Base-by-base conservation (phyloP, 805 yeast species). In the Clavispora phyllophila region DNA sequence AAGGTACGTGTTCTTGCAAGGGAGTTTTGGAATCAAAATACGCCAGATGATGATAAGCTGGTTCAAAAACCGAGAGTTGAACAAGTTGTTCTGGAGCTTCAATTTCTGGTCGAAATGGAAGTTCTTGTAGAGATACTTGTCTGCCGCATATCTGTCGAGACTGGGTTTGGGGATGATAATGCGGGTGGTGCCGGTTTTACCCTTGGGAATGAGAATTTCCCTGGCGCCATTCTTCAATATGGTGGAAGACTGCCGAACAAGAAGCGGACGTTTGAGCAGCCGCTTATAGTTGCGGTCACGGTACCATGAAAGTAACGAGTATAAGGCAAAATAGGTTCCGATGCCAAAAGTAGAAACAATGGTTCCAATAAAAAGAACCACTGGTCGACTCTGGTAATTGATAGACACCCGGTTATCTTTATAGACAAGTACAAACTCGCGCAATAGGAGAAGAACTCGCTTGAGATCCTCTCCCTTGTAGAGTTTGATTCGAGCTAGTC, bases 31-130 rank as follows among this genome's bases (percentile, higher is more conserved):
- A n/a, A 89, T 79, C 50, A 90, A 68, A 31, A 90, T 84, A 53
- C 79, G 75, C 84, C 95, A 84, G 32, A 90, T 76, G 26, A 90
- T 84, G 31, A 70, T 67, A 49, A 88, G 66, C 65, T 89, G 95
- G 46, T 79, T 78, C 45, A 87, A 62, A 53, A 88, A 87, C 53
- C 76, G 76, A 20, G 87, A 81, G 55, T 81, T 77, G 43, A 75
- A 54, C 15, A 70, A 46, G 34, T 55, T 58, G 32, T 56, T 58
- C 46, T 59, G 66, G 45, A 50, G 58, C 42, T 56, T 57, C 43
- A 57, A 40, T 26, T 53, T 54, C 50, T 68, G 63, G 32, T 60
- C 63, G 19, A 68, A 59, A 40, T 63, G 46, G 50, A 70, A 76
- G 47, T 68, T 68, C 55, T 76, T 78, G 53, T 76, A 76, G 17